These are phyloP conservation scores for Takashimella tepidaria DNA, from an alignment of 1,284 basidiomycete species.

Conservation along the genomic window DNA sequence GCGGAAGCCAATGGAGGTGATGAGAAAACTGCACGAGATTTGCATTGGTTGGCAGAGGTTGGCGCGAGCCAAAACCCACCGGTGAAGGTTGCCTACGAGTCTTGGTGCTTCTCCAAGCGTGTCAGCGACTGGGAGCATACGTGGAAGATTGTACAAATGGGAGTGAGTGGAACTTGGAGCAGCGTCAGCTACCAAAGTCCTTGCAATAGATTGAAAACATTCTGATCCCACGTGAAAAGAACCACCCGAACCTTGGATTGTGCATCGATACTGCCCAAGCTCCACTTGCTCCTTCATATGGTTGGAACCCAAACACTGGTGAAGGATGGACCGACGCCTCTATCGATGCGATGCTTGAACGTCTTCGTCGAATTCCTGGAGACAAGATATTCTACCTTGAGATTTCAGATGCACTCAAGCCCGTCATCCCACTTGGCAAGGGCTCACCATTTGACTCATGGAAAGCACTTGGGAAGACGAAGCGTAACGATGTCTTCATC, in stretches of 20 bases:
- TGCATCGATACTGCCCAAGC: conserved; percentile 18
- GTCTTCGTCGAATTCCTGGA: conserved; percentile 5
- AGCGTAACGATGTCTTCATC: conserved; percentile 6
- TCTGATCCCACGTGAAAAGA: too few relatives aligned
- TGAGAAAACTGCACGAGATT: conserved; percentile 11
- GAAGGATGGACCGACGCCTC: conserved; percentile 6
- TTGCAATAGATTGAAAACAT: too few relatives aligned
- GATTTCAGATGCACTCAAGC: conserved; percentile 8
- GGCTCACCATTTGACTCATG: conserved; percentile 11
- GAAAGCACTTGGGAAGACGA: background rate
- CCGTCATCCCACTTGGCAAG: background rate
- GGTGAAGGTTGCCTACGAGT: conserved; percentile 23
- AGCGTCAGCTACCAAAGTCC: too few relatives aligned
- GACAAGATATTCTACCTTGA: conserved; percentile 17
- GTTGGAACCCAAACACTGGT: conserved; percentile 9
- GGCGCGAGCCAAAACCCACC: conserved; percentile 6
- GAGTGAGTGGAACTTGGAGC: too few relatives aligned
- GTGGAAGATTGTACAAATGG: conserved; percentile 16
- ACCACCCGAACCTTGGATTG: conserved; percentile 15
- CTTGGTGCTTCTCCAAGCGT: conserved; percentile 20
- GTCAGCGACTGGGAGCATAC: conserved; percentile 12
- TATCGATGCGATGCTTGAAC: background rate
- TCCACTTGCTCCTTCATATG: conserved; percentile 12
- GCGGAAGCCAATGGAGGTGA: conserved; percentile 6
- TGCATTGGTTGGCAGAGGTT: conserved; percentile 19